These are phyloP conservation scores for Tylopilus rubrobrunneus DNA, from an alignment of 768 basidiomycete genomes.

Conservation along the genomic window DNA sequence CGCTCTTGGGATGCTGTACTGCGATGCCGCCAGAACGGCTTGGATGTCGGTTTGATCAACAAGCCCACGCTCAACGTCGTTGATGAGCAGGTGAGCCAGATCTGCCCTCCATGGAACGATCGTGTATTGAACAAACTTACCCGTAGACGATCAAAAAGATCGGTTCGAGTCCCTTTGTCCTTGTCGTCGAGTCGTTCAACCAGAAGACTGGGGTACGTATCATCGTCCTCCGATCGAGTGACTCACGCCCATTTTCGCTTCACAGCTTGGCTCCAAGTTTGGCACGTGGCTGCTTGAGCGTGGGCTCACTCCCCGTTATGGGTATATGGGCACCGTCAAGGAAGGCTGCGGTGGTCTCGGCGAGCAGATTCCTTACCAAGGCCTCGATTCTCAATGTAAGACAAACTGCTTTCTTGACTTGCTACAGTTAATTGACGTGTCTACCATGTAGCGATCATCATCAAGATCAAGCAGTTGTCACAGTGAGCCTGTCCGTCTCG, in stretches of 20 bases:
- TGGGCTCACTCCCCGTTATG: constrained; percentile 49
- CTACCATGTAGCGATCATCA: constrained; percentile 38
- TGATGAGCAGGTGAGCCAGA: constrained; percentile 64
- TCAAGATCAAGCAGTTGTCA: constrained; percentile 41
- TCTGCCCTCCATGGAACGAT: background rate
- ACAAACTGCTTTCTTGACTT: constrained; percentile 3
- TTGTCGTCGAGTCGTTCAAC: too few species aligned
- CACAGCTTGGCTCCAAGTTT: too few species aligned
- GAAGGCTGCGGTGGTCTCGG: constrained; percentile 74
- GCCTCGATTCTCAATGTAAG: constrained; percentile 74
- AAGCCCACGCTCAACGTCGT: constrained; percentile 80
- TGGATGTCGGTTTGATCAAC: constrained; percentile 84
- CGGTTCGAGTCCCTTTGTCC: too few species aligned
- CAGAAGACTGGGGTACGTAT: too few species aligned
- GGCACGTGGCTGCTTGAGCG: too few species aligned
- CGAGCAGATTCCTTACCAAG: constrained; percentile 83
- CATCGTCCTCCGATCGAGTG: too few species aligned
- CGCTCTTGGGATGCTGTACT: constrained; percentile 81
- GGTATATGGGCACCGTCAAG: constrained; percentile 71
- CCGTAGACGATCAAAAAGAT: constrained; percentile 42
- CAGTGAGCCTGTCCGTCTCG: constrained; percentile 12
- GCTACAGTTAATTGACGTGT: background rate
- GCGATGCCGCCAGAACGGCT: constrained; percentile 61
- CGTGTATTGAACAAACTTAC: background rate
- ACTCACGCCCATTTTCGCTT: too few species aligned